These are phyloP conservation scores for Paxillus ammoniavirescens DNA, from an alignment of 768 basidiomycete genomes.

Conservation along the genomic window DNA sequence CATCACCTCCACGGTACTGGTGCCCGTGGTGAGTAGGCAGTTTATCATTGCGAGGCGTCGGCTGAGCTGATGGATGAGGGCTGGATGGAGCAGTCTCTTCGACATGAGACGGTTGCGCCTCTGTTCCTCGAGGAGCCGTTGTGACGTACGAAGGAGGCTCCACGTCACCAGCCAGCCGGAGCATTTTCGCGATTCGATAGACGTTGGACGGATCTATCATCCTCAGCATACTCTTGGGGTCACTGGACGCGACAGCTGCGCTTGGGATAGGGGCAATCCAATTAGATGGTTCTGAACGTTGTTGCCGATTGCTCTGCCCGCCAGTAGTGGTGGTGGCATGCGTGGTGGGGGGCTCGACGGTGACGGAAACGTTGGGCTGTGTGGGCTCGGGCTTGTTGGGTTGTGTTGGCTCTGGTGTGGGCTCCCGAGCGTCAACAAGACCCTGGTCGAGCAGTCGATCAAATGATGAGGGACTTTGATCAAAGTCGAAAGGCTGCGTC, in stretches of 20 bases:
- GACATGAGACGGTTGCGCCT: conserved; percentile 12
- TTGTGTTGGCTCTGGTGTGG: conserved; percentile 20
- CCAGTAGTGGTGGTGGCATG: neutral
- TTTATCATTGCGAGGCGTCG: conserved; percentile 1
- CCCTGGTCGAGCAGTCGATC: conserved; percentile 38
- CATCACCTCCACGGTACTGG: neutral
- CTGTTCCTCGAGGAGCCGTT: neutral
- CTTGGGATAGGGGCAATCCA: conserved; percentile 20
- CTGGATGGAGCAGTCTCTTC: neutral
- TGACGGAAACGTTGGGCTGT: conserved; percentile 4
- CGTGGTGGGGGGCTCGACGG: conserved; percentile 3
- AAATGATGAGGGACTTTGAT: conserved; percentile 40
- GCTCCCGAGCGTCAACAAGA: conserved; percentile 21
- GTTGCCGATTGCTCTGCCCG: conserved; percentile 1
- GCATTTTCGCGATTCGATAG: conserved; percentile 29
- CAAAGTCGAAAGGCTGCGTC: conserved; percentile 34
- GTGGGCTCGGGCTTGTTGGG: conserved; percentile 4
- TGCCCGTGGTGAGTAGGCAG: neutral
- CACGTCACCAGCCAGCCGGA: conserved; percentile 16
- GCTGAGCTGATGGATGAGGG: neutral
- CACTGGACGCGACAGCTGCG: conserved; percentile 19
- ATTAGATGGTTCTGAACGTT: conserved; percentile 13
- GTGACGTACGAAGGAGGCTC: conserved; percentile 16
- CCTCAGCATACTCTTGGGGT: conserved; percentile 30
- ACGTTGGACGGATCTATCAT: conserved; percentile 34